These are phyloP conservation scores for Pestalotiopsis sp. DNA, from an alignment of 2,329 filamentous ascomycete species.

Conservation along the genomic window DNA sequence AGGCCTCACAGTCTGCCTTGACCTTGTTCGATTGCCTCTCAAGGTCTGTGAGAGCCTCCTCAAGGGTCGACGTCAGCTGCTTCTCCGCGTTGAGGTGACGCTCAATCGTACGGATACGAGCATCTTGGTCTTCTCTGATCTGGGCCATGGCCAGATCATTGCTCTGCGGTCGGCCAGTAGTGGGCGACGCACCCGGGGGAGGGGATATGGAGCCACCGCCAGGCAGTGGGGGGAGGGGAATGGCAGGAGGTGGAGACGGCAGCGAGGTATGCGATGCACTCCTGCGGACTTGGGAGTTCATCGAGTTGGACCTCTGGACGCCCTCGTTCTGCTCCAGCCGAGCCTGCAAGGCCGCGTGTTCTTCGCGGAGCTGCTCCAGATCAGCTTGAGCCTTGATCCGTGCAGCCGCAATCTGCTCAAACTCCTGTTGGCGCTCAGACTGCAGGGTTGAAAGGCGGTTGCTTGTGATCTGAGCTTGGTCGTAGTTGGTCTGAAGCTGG, in stretches of 20 bases:
- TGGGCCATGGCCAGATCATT: constrained; percentile 79
- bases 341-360: constrained; percentile 73
- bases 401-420: constrained; percentile 77
- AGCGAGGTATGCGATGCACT: constrained; percentile 80
- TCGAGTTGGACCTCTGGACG: constrained; percentile 62
- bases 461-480: constrained; percentile 83
- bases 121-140: constrained; percentile 91
- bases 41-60: constrained; percentile 92
- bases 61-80: constrained; percentile 90
- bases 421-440: constrained; percentile 71
- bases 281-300: constrained; percentile 76
- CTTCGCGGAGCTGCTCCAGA: constrained; percentile 67
- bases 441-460: constrained; percentile 86
- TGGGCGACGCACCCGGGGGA: constrained; percentile 48
- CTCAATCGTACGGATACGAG: constrained; percentile 92
- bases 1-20: constrained; percentile 86
- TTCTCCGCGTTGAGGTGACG: constrained; percentile 96
- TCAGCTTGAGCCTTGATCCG: constrained; percentile 68
- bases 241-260: constrained; percentile 91
- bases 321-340: constrained; percentile 34
- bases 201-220: constrained; percentile 54
- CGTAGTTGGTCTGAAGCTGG: constrained; percentile 92
- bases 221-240: constrained; percentile 92
- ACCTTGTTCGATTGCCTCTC: constrained; percentile 91
- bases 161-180: constrained; percentile 72